Conservation (phyloP, 2,329 filamentous ascomycete species). For the Fusarium mexicanum region DNA sequence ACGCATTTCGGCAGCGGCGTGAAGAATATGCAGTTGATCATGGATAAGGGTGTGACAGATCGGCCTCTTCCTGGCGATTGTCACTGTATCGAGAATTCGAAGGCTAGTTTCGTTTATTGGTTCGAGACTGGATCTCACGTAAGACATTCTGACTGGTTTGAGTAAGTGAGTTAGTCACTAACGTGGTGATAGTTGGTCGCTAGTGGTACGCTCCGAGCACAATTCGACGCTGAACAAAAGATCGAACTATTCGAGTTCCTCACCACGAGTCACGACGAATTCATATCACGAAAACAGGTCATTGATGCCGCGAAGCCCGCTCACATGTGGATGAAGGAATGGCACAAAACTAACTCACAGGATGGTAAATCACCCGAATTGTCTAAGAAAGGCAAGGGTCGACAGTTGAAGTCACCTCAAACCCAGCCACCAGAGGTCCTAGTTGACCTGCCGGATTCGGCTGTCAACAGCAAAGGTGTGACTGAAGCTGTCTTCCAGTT, state of each 20-base stretch:
- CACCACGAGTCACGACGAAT: constrained; percentile 82
- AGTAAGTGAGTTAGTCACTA: constrained; percentile 29
- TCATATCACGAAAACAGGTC: constrained; percentile 74
- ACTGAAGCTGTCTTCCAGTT: constrained; percentile 71
- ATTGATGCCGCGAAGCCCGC: constrained; percentile 69
- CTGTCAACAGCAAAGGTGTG: constrained; percentile 68
- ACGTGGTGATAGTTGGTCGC: constrained; percentile 72
- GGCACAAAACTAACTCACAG: constrained; percentile 66
- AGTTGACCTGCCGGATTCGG: constrained; percentile 67
- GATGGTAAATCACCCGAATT: constrained; percentile 72
- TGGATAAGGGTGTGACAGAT: constrained; percentile 73
- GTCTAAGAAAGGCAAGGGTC: constrained; percentile 72
- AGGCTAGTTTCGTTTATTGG: constrained; percentile 87
- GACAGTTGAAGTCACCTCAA: constrained; percentile 67
- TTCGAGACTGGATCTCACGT: constrained; percentile 86
- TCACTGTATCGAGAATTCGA: constrained; percentile 78
- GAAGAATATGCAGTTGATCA: constrained; percentile 83
- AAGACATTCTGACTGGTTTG: constrained; percentile 45
- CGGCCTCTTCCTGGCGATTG: constrained; percentile 68
- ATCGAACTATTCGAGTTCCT: constrained; percentile 88
- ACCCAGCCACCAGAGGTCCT: constrained; percentile 66
- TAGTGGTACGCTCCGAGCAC: constrained; percentile 78
- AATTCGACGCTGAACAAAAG: constrained; percentile 81
- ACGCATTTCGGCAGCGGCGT: constrained; percentile 90
- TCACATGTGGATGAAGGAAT: constrained; percentile 73